A percentile compares a stretch with the other conserved stretches of the same genome.
These are phyloP conservation scores for Durotheca rogersii DNA, from an alignment of 495 filamentous ascomycete species.

Conservation along the genomic window DNA sequence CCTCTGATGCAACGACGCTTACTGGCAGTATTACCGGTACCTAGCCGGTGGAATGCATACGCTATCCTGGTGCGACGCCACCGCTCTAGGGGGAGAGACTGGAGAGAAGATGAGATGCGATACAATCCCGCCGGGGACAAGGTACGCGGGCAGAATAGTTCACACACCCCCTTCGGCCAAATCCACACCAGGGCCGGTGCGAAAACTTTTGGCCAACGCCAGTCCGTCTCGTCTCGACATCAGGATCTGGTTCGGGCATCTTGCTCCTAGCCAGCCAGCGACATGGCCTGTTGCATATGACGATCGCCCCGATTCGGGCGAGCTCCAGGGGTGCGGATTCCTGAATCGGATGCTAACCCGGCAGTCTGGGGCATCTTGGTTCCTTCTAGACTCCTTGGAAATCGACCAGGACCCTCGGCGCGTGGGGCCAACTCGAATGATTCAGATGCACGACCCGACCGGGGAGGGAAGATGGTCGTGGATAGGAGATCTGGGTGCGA, in stretches of 20 bases:
- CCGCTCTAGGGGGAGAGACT: not conserved
- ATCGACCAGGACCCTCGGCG: constrained; percentile 13
- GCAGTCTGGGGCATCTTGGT: constrained; percentile 32
- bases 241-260: constrained; percentile 32
- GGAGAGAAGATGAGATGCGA: not conserved
- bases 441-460: constrained; percentile 15
- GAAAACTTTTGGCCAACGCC: constrained; percentile 13
- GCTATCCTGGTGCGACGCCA: constrained; percentile 4
- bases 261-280: constrained; percentile 25
- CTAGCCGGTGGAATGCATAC: constrained; percentile 2
- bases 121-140: not conserved
- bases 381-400: constrained; percentile 29
- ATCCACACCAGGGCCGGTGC: not conserved
- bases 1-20: constrained; percentile 9
- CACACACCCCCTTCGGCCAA: not conserved
- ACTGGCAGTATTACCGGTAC: constrained; percentile 4
- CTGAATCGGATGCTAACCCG: constrained; percentile 40
- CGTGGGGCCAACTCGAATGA: constrained; percentile 30
- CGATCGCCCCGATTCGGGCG: constrained; percentile 31
- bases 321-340: constrained; percentile 28
- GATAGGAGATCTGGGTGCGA: constrained; percentile 14
- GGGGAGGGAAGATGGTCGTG: constrained; percentile 13
- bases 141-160: not conserved
- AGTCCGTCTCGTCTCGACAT: constrained; percentile 1
- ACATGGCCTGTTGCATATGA: constrained; percentile 25